Base-by-base conservation (phyloP, 305 asterid genomes). In the Galium porrigens region DNA sequence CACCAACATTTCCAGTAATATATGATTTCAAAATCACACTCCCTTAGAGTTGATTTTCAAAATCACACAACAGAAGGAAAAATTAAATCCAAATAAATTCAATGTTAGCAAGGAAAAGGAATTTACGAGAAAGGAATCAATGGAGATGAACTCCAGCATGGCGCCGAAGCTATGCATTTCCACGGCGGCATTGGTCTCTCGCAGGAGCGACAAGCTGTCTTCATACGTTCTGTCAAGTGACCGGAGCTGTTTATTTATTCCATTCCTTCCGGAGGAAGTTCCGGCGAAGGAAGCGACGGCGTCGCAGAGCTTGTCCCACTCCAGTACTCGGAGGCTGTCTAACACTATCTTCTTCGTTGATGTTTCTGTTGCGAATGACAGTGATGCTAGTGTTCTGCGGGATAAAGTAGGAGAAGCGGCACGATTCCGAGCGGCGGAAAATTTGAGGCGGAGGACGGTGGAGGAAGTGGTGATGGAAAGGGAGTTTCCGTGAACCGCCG, bases 141-240 rank as follows among this genome's bases (percentile, higher is more conserved):
- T 78, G 74, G 86, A 86, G 53, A 74, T 63, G 61, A 92, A 87
- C 58, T 92, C 96, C 79, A 76, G 61, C 95, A 87, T 87, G 57
- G 95, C 95, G 6, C 96, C 99, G 63, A 83, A 83, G 36, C 78
- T 87, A 61, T 85, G 80, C 99, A 92, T 89, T 84, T 89, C 88
- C 67, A 92, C 89, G 29, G 85, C 95, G 0, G 99, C 99, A 79
- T 78, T 81, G 17, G 99, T 92, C 80, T 89, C 96, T 75, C 78
- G 76, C 63, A 89, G 72, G 36, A 92, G 94, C 64, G 68, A 65
- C 59, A 85, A 12, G 70, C 96, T 89, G 39, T 78, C 83, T 3
- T 83, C 87, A 41, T 79, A 92, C 9, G 87, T 61, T 56, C 70
- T 77, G 72, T 77, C 79, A 79, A 85, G 70, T 66, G 76, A 81